Conservation (phyloP, 2,329 filamentous ascomycete species). For the Fulvia fulva region DNA sequence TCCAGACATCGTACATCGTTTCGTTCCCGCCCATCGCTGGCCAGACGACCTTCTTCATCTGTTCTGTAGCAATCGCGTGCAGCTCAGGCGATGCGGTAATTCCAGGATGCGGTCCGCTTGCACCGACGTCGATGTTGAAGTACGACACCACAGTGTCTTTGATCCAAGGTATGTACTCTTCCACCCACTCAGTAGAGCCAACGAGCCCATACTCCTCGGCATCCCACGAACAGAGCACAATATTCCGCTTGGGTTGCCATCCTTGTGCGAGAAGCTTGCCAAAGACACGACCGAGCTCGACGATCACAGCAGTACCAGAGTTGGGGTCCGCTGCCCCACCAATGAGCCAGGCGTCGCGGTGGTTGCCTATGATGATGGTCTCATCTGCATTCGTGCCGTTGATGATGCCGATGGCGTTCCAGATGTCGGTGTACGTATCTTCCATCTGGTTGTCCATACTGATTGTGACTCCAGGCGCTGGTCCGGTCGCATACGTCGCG, state of each 20-base stretch:
- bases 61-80: constrained; percentile 64
- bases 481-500: constrained; percentile 76
- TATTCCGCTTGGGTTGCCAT: constrained; percentile 51
- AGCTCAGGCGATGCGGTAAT: constrained; percentile 68
- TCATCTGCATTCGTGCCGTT: constrained; percentile 60
- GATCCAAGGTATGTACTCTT: constrained; percentile 49
- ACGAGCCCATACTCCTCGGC: constrained; percentile 41
- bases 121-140: constrained; percentile 51
- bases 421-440: constrained; percentile 75
- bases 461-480: constrained; percentile 65
- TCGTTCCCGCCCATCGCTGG: constrained; percentile 33
- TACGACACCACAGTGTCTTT: constrained; percentile 44
- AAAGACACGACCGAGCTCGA: constrained; percentile 50
- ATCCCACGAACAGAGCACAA: constrained; percentile 44
- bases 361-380: constrained; percentile 51
- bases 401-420: constrained; percentile 70
- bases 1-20: constrained; percentile 47
- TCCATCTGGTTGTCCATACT: constrained; percentile 76
- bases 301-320: constrained; percentile 47
- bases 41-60: constrained; percentile 54
- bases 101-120: constrained; percentile 54
- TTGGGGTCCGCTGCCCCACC: constrained; percentile 53
- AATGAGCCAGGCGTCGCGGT: constrained; percentile 53
- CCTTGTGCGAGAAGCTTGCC: constrained; percentile 45
- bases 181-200: constrained; percentile 47